phyloP scores from a whole-genome alignment of 345 rosid genomes.

The Cardamine chenopodiifolia region DNA sequence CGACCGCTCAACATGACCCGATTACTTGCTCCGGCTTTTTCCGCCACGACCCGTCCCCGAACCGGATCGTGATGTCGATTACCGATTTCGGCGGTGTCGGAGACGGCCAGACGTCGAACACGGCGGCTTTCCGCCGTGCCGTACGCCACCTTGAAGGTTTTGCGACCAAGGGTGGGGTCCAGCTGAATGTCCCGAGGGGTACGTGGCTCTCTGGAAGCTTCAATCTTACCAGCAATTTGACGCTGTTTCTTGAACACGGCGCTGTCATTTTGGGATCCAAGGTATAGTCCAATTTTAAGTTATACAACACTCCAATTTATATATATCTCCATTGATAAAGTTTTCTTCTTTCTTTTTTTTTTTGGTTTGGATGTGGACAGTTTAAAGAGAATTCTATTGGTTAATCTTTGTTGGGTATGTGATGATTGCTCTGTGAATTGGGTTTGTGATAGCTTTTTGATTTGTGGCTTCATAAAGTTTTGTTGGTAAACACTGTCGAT shows the following conservation, averaged over 20 bases:
- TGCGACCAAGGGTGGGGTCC: constrained; percentile 60
- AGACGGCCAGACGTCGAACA: constrained; percentile 76
- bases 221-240: constrained; percentile 91
- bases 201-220: constrained; percentile 92
- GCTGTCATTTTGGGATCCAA: constrained; percentile 89
- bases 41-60: constrained; percentile 38
- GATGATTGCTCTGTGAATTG: constrained; percentile 9
- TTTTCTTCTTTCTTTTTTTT: not conserved
- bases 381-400: not conserved
- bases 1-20: constrained; percentile 40
- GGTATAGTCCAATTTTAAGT: constrained; percentile 42
- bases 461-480: constrained; percentile 9
- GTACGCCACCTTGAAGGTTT: constrained; percentile 55
- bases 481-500: constrained; percentile 16
- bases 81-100: constrained; percentile 89
- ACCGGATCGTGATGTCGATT: constrained; percentile 70
- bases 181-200: constrained; percentile 79
- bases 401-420: not conserved
- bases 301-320: not conserved
- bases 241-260: constrained; percentile 76
- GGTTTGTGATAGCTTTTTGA: constrained; percentile 17
- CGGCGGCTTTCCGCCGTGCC: constrained; percentile 75
- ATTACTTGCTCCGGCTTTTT: constrained; percentile 25
- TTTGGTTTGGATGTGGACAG: not conserved
- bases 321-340: not conserved